These are phyloP conservation scores for Marvania coccoides DNA, from an alignment of 139 green algal genomes.

Conservation along the genomic window DNA sequence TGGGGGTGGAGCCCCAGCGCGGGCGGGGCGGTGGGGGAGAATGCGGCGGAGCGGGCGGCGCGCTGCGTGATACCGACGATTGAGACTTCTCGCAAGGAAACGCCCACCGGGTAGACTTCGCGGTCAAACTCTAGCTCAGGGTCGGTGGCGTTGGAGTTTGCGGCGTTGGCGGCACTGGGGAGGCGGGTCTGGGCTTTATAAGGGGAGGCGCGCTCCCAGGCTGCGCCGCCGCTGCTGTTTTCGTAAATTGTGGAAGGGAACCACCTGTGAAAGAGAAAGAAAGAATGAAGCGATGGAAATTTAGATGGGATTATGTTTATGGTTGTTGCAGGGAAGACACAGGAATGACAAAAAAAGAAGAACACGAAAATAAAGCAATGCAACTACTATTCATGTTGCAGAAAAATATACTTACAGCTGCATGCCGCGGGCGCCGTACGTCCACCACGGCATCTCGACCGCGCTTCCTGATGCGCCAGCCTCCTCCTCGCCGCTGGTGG, in stretches of 20 bases:
- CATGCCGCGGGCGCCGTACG: constrained; percentile 86
- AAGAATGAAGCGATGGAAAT: background rate
- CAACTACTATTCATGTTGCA: too few species aligned
- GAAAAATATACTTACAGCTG: too few species aligned
- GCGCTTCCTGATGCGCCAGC: background rate
- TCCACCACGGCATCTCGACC: constrained; percentile 92
- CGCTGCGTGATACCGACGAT: constrained; percentile 76
- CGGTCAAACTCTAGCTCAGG: constrained; percentile 95
- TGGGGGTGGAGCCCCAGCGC: constrained; percentile 63
- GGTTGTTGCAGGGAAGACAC: background rate
- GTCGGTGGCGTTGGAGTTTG: constrained; percentile 39
- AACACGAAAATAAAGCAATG: too few species aligned
- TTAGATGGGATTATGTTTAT: background rate
- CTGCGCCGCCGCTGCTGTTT: too few species aligned
- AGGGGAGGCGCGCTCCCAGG: too few species aligned
- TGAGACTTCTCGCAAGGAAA: constrained; percentile 76
- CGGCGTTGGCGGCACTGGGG: background rate
- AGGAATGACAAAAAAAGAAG: background rate
- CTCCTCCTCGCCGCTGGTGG: background rate
- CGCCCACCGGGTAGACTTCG: constrained; percentile 87
- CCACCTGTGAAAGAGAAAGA: constrained; percentile 46
- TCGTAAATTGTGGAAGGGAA: constrained; percentile 63
- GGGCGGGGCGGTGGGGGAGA: constrained; percentile 2
- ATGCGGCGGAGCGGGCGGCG: constrained; percentile 23
- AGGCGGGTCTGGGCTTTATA: background rate